Evolutionary conservation across 164 flowering plant genomes (phyloP).

Genomic region (Chimonanthus praecox): DNA sequence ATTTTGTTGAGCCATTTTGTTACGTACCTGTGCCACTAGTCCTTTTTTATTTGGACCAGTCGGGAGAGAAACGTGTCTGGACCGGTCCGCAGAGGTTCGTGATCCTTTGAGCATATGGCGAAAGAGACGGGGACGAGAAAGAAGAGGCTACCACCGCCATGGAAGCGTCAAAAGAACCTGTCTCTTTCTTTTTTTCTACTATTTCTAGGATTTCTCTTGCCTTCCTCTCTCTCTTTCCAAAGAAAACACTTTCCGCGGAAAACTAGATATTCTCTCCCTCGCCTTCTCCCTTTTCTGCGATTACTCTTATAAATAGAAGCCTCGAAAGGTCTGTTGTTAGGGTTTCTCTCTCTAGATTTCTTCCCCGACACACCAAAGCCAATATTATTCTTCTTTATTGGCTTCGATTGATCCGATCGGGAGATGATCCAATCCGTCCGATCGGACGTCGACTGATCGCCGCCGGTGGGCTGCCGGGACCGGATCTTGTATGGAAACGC

Average conservation of each 20-base stretch:
- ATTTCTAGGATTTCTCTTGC: conserved; percentile 2
- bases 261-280: no score
- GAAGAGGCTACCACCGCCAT: conserved; percentile 27
- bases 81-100: neutral
- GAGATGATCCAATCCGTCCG: conserved; percentile 24
- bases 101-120: conserved; percentile 2
- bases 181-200: neutral
- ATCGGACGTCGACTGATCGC: conserved; percentile 44
- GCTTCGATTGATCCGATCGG: neutral
- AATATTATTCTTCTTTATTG: neutral
- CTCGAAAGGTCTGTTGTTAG: no score
- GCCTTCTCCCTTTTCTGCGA: neutral
- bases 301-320: neutral
- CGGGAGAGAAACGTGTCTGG: no score
- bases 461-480: conserved; percentile 23
- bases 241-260: neutral
- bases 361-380: no score
- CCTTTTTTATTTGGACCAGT: no score
- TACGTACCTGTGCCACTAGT: no score
- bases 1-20: no score
- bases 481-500: conserved; percentile 97
- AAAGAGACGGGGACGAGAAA: conserved; percentile 10
- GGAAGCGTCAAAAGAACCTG: conserved; percentile 11
- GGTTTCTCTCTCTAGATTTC: no score
- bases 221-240: neutral